Evolutionary conservation across 2,329 filamentous ascomycete genomes (phyloP), one percentile per base, ranked within the genome.

Genomic region (Apiospora sp.): DNA sequence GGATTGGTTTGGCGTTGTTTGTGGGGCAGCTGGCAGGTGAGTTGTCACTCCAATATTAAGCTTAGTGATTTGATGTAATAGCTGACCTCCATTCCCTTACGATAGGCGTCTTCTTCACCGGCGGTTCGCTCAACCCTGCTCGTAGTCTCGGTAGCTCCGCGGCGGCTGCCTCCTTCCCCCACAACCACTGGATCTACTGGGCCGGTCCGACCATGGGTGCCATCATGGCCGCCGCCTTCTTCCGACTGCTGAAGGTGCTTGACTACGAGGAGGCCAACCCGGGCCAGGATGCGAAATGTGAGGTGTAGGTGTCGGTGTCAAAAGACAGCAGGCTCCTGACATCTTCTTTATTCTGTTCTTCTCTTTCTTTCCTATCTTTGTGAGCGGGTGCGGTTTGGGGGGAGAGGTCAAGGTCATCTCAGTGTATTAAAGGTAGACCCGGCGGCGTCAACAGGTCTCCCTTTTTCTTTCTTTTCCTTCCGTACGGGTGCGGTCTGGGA

Each of bases 1-100:
- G 89, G 0, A 92, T 94, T 75, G 92, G 92, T 0, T 80, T 93
- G 1, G 83, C 91, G 0, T 84, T 93, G 24, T 93, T 93, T 77
- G 84, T 93, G 37, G 79, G 80, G 0, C 75, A 83, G 76, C 75
- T 84, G 41, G 76, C 80, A 14, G 84, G 83, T 82, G 75, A 71
- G 78, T 73, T 14, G 3, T 13, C 8, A 1, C 37, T 41, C 6
- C n/a, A 24, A 54, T n/a, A n/a, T n/a, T n/a, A n/a, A n/a, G n/a
- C n/a, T 30, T 24, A 27, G 30, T 61, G 58, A 73, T 34, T 71
- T 30, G 30, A 22, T 37, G 37, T 22, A 8, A 16, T 16, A 30
- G 4, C 27, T 30, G 4, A 30, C 27, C 2, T 2, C 27, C 4
- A 30, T 30, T 30, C 4, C 4, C 27, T 30, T 30, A 30, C 4